Base-by-base conservation (phyloP, 768 basidiomycete species). In the Hygrocybe punicea region DNA sequence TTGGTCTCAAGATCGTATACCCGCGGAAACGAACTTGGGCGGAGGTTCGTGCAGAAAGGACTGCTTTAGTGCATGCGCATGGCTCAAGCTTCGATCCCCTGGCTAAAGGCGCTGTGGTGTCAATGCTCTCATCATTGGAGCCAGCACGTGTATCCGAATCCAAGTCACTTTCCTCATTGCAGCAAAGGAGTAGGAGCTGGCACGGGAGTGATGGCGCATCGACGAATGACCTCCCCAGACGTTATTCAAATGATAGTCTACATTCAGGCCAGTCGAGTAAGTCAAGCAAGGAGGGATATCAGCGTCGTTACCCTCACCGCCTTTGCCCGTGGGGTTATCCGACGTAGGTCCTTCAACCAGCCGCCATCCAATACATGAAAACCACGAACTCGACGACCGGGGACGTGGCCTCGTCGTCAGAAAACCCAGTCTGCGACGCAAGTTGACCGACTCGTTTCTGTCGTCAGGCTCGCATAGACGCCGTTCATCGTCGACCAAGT, bases 321-420 rank as follows among this genome's bases (percentile, higher is more conserved):
- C 36, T 9, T 39, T 9, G 10, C 36, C 36, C 9, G 36, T n/a
- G n/a, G 36, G 36, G 10, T 39, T 39, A n/a, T n/a, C n/a, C n/a
- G 36, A 39, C 36, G 10, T 39, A 39, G 36, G 36, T 39, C 36
- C n/a, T n/a, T n/a, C n/a, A 9, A 9, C 36, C 9, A 9, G 9
- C 10, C 36, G 36, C 36, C n/a, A 39, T 9, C 36, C 10, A 39
- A n/a, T 9, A 39, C 36, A n/a, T 9, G 36, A 39, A 39, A 9
- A n/a, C 9, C 63, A 82, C 83, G 72, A 81, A 83, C 53, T 81
- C 81, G 76, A 80, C 82, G 10, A 53, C 21, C 0, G 62, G 76
- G 8, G 64, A 70, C 34, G 55, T 63, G 6, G 39, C 6, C 35
- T 34, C 35, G 16, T 53, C 13, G 19, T 19, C 11, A 34, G 37